Conservation (phyloP, 345 rosid genomes). For the Moricandia moricandioides region DNA sequence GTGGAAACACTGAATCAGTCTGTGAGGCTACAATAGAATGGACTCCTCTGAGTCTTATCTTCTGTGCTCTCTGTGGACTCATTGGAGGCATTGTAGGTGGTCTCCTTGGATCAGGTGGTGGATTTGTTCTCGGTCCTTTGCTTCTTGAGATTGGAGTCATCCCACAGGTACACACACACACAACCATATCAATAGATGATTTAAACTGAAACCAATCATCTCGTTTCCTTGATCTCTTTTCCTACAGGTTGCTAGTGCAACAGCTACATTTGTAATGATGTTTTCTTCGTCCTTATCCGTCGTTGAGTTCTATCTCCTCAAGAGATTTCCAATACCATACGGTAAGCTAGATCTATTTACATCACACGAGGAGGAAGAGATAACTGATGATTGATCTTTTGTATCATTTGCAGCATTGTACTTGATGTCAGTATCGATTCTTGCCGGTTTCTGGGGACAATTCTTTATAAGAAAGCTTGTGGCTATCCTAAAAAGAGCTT, state of each 20-base stretch:
- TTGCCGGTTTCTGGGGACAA: slow-evolving; percentile 95
- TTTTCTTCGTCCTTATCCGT: slow-evolving; percentile 94
- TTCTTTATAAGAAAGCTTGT: slow-evolving; percentile 65
- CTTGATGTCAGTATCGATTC: slow-evolving; percentile 54
- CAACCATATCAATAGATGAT: not conserved
- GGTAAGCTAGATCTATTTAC: slow-evolving; percentile 44
- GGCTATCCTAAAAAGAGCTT: slow-evolving; percentile 57
- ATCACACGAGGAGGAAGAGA: not conserved
- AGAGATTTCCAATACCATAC: slow-evolving; percentile 88
- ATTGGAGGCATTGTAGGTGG: slow-evolving; percentile 95
- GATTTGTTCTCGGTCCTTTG: slow-evolving; percentile 88
- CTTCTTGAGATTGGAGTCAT: slow-evolving; percentile 95
- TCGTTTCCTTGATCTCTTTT: not conserved
- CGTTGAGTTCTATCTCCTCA: slow-evolving; percentile 87
- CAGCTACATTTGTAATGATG: slow-evolving; percentile 97
- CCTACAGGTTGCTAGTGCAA: slow-evolving; percentile 83
- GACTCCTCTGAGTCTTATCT: slow-evolving; percentile 65
- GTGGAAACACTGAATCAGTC: slow-evolving; percentile 60
- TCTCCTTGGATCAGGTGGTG: slow-evolving; percentile 94
- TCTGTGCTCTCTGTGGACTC: slow-evolving; percentile 81
- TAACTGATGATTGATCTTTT: slow-evolving; percentile 2
- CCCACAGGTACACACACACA: slow-evolving; percentile 61
- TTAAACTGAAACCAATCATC: not conserved
- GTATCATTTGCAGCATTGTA: slow-evolving; percentile 56
- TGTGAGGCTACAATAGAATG: slow-evolving; percentile 92